Percentiles rank a stretch among this genome's conserved stretches.
These are phyloP conservation scores for Thermochaetoides thermophila DNA, from an alignment of 495 filamentous ascomycete genomes.

Conservation along the genomic window DNA sequence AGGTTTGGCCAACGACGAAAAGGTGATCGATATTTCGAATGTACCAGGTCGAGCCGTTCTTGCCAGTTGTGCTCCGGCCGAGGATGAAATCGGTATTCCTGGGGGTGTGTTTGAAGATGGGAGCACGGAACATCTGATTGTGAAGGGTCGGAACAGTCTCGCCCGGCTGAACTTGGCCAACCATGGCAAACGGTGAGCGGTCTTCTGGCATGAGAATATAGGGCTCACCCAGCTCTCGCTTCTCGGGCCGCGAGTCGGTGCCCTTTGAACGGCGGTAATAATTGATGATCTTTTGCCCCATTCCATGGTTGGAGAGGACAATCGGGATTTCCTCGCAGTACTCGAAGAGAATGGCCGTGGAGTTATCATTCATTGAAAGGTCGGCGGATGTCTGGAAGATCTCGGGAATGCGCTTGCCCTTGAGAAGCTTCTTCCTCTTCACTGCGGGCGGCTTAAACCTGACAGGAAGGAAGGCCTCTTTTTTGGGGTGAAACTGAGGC, in stretches of 20 bases:
- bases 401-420: constrained; percentile 57
- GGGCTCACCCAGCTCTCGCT: constrained; percentile 61
- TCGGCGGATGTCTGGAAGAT: constrained; percentile 62
- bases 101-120: constrained; percentile 73
- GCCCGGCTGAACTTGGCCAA: constrained; percentile 82
- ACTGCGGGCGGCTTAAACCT: constrained; percentile 44
- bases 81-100: constrained; percentile 80
- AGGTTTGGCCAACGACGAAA: constrained; percentile 77
- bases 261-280: constrained; percentile 82
- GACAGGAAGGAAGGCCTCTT: constrained; percentile 34
- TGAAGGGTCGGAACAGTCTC: constrained; percentile 79
- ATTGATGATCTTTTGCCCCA: constrained; percentile 89
- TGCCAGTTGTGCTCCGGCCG: constrained; percentile 58
- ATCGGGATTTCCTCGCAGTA: constrained; percentile 90
- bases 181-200: constrained; percentile 86
- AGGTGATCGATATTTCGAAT: constrained; percentile 80
- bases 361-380: constrained; percentile 75
- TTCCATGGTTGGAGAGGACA: constrained; percentile 88
- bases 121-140: constrained; percentile 89
- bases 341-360: constrained; percentile 71
- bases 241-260: constrained; percentile 44
- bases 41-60: constrained; percentile 58
- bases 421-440: constrained; percentile 67
- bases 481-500: constrained; percentile 47
- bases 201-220: constrained; percentile 79